A percentile compares a stretch with the other conserved stretches of the same genome.
Evolutionary conservation across 306 rosid genomes (phyloP).

Genomic region (Vigna angularis): DNA sequence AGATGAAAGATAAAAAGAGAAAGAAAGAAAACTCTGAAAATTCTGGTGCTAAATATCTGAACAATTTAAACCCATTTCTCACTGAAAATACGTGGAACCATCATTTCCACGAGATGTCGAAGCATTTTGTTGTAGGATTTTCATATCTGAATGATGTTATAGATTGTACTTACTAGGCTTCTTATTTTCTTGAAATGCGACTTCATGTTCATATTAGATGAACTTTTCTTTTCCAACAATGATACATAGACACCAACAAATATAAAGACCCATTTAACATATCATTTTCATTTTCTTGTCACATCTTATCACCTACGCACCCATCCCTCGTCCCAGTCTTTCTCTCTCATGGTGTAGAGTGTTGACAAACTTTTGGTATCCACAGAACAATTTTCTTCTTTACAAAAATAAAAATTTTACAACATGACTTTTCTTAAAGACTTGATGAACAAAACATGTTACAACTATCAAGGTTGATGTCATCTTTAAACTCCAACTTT

Average conservation of each 20-base stretch:
- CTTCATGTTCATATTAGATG: not conserved
- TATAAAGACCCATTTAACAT: not conserved
- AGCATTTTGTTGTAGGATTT: not conserved
- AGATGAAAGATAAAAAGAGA: too few species aligned
- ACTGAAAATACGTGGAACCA: not conserved
- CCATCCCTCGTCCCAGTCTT: not conserved
- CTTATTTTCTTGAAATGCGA: not conserved
- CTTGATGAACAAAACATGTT: not conserved
- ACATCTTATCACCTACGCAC: not conserved
- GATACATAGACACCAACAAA: not conserved
- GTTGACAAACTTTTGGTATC: not conserved
- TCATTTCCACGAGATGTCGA: not conserved
- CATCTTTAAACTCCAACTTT: not conserved
- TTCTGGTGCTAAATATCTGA: too few species aligned
- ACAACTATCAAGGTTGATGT: not conserved
- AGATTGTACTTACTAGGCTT: not conserved
- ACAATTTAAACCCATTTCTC: not conserved
- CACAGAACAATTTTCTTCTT: not conserved
- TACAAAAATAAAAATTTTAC: not conserved
- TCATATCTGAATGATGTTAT: not conserved
- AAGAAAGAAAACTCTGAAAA: too few species aligned
- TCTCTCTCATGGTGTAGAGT: too few species aligned
- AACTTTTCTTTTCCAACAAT: not conserved
- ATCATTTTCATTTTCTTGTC: not conserved
- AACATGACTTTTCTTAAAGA: not conserved